Evolutionary conservation across 495 filamentous ascomycete genomes (phyloP), one percentile per base, ranked within the genome.

Genomic region (Immersiella caudata): DNA sequence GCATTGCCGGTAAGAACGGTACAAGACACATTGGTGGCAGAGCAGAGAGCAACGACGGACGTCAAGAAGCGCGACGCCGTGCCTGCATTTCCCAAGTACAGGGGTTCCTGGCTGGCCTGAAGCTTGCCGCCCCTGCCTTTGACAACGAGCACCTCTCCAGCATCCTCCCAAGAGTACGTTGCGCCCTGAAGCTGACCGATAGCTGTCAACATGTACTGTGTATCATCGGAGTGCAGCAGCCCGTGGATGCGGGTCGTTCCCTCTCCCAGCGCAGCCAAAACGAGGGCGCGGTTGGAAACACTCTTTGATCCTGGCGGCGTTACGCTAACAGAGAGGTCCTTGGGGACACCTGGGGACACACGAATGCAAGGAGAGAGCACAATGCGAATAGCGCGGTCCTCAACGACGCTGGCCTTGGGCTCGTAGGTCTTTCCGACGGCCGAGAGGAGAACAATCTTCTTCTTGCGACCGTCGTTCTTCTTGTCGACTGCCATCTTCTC

Each of bases 401-500:
- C 84, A 27, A 98, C 95, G 9, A 92, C 87, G 70, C 87, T 97
- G 11, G 95, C 95, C 78, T 89, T 90, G 56, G 85, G 91, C 78
- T 98, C 95, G 69, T 93, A 79, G 12, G 93, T 93, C 70, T 88
- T 86, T 62, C 95, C 95, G 79, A 99, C 96, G 12, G 90, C 90
- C 0, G 93, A 93, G 22, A 99, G 86, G 7, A 99, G 86, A n/a
- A 97, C 95, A 63, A 99, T 89, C 80, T 96, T 97, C 84, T 98
- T 99, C 78, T 96, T 94, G 36, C 85, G 86, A 1, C 95, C 95
- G 35, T 97, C 90, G 64, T 99, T 99, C 86, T 99, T 99, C 86
- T 99, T 99, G 80, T 99, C 95, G 49, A 98, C 88, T 2, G 89
- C 93, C 95, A 99, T 99, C 75, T 96, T 94, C 66, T 88, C 84